Base-by-base conservation (phyloP, 768 basidiomycete genomes). In the Solioccasus polychromus region DNA sequence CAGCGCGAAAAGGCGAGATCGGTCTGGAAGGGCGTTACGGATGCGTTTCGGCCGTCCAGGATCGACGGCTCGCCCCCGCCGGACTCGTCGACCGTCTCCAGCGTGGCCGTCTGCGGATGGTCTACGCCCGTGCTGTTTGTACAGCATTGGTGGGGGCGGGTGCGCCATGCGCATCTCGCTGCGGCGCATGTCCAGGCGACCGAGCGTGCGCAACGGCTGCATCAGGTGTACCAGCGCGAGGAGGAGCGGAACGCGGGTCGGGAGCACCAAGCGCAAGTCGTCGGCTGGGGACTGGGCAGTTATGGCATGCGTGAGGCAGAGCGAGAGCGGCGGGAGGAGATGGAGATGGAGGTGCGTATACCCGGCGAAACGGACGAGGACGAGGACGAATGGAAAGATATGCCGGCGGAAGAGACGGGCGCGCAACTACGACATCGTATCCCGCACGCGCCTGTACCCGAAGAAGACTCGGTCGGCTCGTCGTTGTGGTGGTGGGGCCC, bases 401-500 rank as follows among this genome's bases (percentile, higher is more conserved):
- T 38, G 15, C 34, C 49, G 2, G 2, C 9, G 8, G 34, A 45
- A 3, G 30, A 8, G 28, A 12, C 8, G 28, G 28, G 8, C 15
- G 22, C n/a, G 1, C 20, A 28, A 15, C 44, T 58, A 18, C 53
- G 56, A n/a, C 44, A 52, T 19, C 52, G 54, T 10, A 8, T 18
- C 6, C 19, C 48, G 26, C 22, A 40, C 15, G 43, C 42, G 36
- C 51, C 48, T 8, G 43, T 51, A 18, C 19, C 24, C 14, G 29
- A 39, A 12, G 48, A 50, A 4, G 44, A 48, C 43, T 39, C 35
- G 22, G 48, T 36, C 2, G 46, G 56, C 11, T 59, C 60, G 25
- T 85, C 85, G 6, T 50, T 86, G 48, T 88, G 81, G 82, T 88
- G 86, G 83, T 89, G 87, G 86, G 85, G 85, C 0, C 87, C 88